A percentile compares a stretch with the other conserved stretches of the same genome.
Conservation (phyloP, 2,329 filamentous ascomycete genomes). For the Blumeria hordei region DNA sequence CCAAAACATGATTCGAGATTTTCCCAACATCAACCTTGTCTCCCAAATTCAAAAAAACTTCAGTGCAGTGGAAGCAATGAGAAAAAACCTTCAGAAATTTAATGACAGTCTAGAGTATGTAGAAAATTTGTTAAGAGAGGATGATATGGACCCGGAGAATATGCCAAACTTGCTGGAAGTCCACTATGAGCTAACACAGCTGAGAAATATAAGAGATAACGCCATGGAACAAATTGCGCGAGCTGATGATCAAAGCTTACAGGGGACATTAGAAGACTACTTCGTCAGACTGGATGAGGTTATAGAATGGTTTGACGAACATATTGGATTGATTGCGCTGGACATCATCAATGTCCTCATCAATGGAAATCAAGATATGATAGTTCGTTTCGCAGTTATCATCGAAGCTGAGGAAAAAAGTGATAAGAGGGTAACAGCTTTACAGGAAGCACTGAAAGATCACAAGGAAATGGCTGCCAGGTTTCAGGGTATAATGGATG, state of each 20-base stretch:
- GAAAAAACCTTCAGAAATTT: constrained; percentile 70
- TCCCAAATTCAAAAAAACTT: constrained; percentile 95
- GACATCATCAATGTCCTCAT: constrained; percentile 76
- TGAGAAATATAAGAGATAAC: constrained; percentile 86
- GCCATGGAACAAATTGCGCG: constrained; percentile 88
- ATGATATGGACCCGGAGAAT: constrained; percentile 65
- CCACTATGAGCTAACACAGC: constrained; percentile 75
- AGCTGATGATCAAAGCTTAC: constrained; percentile 46
- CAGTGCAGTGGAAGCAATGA: constrained; percentile 80
- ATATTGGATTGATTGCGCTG: constrained; percentile 68
- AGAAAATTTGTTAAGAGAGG: constrained; percentile 55
- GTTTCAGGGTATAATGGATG: constrained; percentile 87
- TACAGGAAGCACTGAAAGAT: constrained; percentile 86
- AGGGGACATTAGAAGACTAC: constrained; percentile 70
- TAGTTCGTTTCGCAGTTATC: constrained; percentile 75
- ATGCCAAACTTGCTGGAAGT: constrained; percentile 79
- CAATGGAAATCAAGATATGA: constrained; percentile 64
- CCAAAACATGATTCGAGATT: constrained; percentile 93
- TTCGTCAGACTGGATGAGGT: constrained; percentile 70
- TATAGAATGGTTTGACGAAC: constrained; percentile 87
- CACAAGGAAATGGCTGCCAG: constrained; percentile 83
- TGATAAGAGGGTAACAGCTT: constrained; percentile 68
- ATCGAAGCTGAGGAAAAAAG: constrained; percentile 94
- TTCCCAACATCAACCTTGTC: constrained; percentile 73
- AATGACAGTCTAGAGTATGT: constrained; percentile 52